Percentiles rank a stretch among this genome's conserved stretches.
These are phyloP conservation scores for Xerocomus amazonicus DNA, from an alignment of 1,284 basidiomycete genomes.

Conservation along the genomic window DNA sequence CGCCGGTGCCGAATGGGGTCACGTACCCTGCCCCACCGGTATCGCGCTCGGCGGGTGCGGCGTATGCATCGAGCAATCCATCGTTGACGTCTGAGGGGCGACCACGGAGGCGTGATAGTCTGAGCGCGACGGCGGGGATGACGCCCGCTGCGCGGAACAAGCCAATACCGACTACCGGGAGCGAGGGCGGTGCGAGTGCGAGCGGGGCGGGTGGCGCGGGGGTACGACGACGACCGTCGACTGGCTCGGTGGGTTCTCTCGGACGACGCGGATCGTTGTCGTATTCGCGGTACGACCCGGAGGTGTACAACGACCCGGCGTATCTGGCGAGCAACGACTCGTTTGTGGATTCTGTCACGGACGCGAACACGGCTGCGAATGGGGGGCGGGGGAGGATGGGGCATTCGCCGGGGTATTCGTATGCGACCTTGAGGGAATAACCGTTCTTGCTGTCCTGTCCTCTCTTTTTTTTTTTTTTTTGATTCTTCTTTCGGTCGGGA, in stretches of 20 bases:
- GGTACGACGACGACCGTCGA: too few relatives aligned
- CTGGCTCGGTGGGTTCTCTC: slow-evolving; percentile 23
- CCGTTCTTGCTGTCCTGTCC: too few relatives aligned
- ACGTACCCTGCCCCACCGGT: slow-evolving; percentile 29
- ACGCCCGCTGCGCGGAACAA: slow-evolving; percentile 17
- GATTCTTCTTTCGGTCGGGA: too few relatives aligned
- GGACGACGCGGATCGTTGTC: slow-evolving; percentile 17
- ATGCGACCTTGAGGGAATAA: slow-evolving; percentile 13
- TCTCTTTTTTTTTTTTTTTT: too few relatives aligned
- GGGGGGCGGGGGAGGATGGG: slow-evolving; percentile 15
- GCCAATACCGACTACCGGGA: slow-evolving; percentile 14
- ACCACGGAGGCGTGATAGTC: slow-evolving; percentile 24
- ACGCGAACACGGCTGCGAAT: slow-evolving; percentile 25
- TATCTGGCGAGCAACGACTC: slow-evolving; percentile 26
- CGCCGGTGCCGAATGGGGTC: slow-evolving; percentile 27
- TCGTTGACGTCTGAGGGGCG: slow-evolving; percentile 28
- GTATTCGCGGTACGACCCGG: slow-evolving; percentile 22
- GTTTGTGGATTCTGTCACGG: slow-evolving; percentile 26
- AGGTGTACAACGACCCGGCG: slow-evolving; percentile 25
- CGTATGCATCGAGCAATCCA: slow-evolving; percentile 8
- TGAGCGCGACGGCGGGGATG: slow-evolving; percentile 27
- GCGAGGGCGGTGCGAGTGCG: slow-evolving; percentile 1
- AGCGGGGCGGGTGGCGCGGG: slow-evolving; percentile 1
- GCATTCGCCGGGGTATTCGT: slow-evolving; percentile 26
- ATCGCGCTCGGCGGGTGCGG: slow-evolving; percentile 22